Conservation (phyloP, 148 eudicot genomes). For the Rhododendron mucronatum region DNA sequence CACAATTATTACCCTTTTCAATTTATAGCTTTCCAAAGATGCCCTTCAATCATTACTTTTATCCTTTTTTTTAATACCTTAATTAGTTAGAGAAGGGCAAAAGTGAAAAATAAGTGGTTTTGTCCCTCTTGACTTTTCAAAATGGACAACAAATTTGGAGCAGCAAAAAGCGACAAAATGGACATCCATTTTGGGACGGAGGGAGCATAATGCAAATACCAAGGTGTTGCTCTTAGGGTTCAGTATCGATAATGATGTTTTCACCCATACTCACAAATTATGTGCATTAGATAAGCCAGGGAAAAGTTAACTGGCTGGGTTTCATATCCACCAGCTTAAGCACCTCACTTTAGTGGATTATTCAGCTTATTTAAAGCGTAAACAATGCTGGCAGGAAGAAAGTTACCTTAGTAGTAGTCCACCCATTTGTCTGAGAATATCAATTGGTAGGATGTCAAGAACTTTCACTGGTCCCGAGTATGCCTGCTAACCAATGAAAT, state of each 20-base stretch:
- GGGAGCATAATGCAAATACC: neutral
- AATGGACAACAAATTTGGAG: too few species aligned
- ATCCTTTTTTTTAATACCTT: too few species aligned
- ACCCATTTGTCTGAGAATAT: constrained; percentile 34
- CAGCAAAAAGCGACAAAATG: too few species aligned
- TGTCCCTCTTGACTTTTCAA: too few species aligned
- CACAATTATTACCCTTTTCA: too few species aligned
- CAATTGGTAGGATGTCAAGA: constrained; percentile 53
- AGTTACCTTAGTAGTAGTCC: constrained; percentile 70
- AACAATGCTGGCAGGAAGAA: neutral
- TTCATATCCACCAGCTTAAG: neutral
- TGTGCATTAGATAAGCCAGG: neutral
- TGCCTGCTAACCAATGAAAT: constrained; percentile 40
- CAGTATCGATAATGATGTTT: too few species aligned
- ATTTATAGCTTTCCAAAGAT: too few species aligned
- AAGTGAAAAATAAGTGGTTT: too few species aligned
- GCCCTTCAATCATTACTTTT: too few species aligned
- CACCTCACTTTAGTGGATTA: neutral
- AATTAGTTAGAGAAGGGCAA: too few species aligned
- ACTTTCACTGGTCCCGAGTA: constrained; percentile 60
- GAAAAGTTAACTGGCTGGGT: neutral
- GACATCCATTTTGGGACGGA: too few species aligned
- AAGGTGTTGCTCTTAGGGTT: neutral
- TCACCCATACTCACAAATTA: neutral
- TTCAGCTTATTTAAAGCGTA: neutral